phyloP scores from a whole-genome alignment of 176 grass and related monocot genomes.

The Eremochloa ophiuroides region DNA sequence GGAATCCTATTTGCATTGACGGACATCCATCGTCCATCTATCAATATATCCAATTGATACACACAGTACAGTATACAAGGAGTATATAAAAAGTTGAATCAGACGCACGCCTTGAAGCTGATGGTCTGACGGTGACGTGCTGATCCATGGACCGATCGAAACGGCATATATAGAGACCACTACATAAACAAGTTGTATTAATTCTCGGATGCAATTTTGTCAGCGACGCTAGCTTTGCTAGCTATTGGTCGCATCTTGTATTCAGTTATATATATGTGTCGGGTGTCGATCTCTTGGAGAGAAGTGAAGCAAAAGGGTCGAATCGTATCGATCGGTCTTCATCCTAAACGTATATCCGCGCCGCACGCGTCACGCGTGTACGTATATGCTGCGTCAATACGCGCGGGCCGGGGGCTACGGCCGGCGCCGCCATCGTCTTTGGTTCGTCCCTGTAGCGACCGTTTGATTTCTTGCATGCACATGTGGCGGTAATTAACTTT shows the following conservation, averaged over 20 bases:
- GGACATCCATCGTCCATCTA: not conserved
- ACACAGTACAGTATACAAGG: too few relatives aligned
- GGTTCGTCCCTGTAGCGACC: too few relatives aligned
- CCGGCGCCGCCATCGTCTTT: not conserved
- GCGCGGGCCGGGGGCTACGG: not conserved
- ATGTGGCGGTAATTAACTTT: too few relatives aligned
- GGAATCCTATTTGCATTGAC: not conserved
- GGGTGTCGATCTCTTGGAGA: not conserved
- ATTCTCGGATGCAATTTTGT: constrained; percentile 18
- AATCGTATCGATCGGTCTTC: not conserved
- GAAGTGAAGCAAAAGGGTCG: constrained; percentile 43
- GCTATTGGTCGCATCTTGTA: not conserved
- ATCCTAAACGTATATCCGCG: not conserved
- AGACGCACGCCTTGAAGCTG: constrained; percentile 1
- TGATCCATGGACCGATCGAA: not conserved
- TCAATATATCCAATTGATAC: not conserved
- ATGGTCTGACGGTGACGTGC: not conserved
- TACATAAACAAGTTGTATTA: not conserved
- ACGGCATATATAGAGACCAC: not conserved
- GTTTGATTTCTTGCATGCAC: too few relatives aligned
- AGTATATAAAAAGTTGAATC: not conserved
- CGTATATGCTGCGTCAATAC: not conserved
- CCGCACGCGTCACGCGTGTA: not conserved
- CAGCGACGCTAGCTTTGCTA: constrained; percentile 31
- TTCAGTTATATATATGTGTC: not conserved